Evolutionary conservation across 805 yeast species (phyloP).

Genomic region (Cyberlindnera lachancei): DNA sequence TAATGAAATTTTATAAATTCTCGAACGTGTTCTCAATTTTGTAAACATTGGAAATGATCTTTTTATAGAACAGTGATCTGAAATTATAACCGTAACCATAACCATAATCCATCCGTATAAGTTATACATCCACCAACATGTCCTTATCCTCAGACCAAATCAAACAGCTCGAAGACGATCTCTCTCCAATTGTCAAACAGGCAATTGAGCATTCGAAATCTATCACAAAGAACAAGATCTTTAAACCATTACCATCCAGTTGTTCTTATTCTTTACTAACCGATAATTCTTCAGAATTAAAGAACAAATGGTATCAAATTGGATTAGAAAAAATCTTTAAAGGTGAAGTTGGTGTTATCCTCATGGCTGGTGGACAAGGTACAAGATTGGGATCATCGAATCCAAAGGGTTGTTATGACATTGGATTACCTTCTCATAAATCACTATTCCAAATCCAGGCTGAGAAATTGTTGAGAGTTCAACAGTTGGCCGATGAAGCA

Average conservation of each 20-base stretch:
- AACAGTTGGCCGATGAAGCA: conserved; percentile 39
- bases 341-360: conserved; percentile 78
- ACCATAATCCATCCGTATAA: no score
- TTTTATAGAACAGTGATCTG: no score
- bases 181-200: conserved; percentile 20
- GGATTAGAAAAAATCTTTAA: conserved; percentile 66
- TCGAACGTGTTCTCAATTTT: no score
- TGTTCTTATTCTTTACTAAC: conserved; percentile 42
- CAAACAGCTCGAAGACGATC: conserved; percentile 15
- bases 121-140: no score
- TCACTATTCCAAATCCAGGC: conserved; percentile 90
- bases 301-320: conserved; percentile 18
- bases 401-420: conserved; percentile 93
- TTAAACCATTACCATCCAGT: conserved; percentile 43
- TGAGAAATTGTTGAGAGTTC: conserved; percentile 66
- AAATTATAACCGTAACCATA: no score
- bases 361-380: conserved; percentile 99
- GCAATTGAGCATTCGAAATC: conserved; percentile 36
- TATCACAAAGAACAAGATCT: conserved; percentile 21
- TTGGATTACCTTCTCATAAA: conserved; percentile 76
- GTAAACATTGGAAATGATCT: no score
- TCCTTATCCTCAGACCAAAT: no score
- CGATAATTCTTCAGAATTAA: conserved; percentile 21
- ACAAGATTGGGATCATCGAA: conserved; percentile 82
- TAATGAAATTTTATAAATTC: no score